Conservation (phyloP, 768 basidiomycete species). For the Candolleomyces eurysporus region DNA sequence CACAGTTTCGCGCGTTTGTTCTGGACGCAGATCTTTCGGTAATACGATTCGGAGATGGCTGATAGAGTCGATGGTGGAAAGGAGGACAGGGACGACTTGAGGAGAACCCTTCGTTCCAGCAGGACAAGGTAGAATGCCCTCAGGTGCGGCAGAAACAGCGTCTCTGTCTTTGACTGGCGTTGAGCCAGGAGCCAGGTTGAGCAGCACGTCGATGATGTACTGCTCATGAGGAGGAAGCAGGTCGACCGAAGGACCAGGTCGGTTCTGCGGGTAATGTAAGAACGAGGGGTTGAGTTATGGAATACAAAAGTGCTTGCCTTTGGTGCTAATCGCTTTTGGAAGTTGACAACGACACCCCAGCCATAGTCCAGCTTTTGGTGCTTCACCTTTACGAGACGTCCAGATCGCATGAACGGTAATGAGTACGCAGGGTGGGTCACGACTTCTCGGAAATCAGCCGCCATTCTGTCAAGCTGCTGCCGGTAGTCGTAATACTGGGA, state of each 20-base stretch:
- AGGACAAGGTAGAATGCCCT: slow-evolving; percentile 74
- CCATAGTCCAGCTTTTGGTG: slow-evolving; percentile 89
- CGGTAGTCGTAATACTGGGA: slow-evolving; percentile 90
- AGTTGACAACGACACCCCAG: slow-evolving; percentile 95
- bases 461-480: slow-evolving; percentile 90
- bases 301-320: slow-evolving; percentile 50
- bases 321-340: slow-evolving; percentile 79
- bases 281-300: background rate
- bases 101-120: slow-evolving; percentile 73
- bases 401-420: slow-evolving; percentile 90
- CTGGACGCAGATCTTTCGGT: slow-evolving; percentile 84
- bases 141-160: slow-evolving; percentile 54
- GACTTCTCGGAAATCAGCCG: slow-evolving; percentile 84
- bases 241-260: slow-evolving; percentile 65
- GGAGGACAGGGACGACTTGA: slow-evolving; percentile 82
- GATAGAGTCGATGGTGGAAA: slow-evolving; percentile 84
- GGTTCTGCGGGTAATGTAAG: slow-evolving; percentile 41
- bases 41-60: slow-evolving; percentile 84
- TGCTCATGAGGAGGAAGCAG: slow-evolving; percentile 81
- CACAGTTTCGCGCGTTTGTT: slow-evolving; percentile 72
- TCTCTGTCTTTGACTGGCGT: slow-evolving; percentile 53
- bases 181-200: slow-evolving; percentile 72
- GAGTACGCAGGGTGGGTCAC: slow-evolving; percentile 94
- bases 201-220: slow-evolving; percentile 90
- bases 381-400: slow-evolving; percentile 89